Conservation (phyloP, 805 yeast species). For the Candida anglica region DNA sequence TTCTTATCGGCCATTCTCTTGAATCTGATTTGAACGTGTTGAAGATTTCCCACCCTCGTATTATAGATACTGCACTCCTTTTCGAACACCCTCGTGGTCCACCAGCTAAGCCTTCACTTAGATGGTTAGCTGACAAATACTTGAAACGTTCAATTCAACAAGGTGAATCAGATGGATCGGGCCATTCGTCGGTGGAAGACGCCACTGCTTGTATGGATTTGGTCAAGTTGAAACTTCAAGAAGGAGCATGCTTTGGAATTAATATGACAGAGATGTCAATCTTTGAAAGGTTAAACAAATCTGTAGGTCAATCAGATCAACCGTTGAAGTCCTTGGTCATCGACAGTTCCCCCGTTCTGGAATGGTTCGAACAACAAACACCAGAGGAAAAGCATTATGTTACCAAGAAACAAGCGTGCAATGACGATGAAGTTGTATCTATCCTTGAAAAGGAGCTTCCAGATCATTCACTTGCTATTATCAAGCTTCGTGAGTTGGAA, state of each 20-base stretch:
- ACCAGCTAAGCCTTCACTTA: constrained; percentile 75
- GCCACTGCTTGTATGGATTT: constrained; percentile 76
- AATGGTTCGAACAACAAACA: constrained; percentile 15
- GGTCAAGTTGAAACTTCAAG: constrained; percentile 61
- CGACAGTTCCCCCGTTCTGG: constrained; percentile 6
- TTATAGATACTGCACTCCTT: constrained; percentile 77
- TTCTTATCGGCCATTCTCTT: constrained; percentile 84
- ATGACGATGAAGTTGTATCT: constrained; percentile 59
- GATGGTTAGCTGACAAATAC: constrained; percentile 58
- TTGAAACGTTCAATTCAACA: constrained; percentile 61
- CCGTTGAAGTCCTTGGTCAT: constrained; percentile 5
- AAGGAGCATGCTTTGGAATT: constrained; percentile 64
- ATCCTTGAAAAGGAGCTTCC: constrained; percentile 33
- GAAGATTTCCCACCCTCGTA: constrained; percentile 62
- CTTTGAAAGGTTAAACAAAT: constrained; percentile 15
- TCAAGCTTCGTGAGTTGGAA: constrained; percentile 59
- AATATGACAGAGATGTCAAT: constrained; percentile 22
- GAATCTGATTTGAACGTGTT: constrained; percentile 77
- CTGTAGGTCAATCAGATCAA: background rate
- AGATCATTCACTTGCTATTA: constrained; percentile 45
- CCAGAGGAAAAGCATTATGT: constrained; percentile 13
- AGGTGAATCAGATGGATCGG: constrained; percentile 50
- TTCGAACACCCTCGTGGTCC: constrained; percentile 82
- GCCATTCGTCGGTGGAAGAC: constrained; percentile 86
- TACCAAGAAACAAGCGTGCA: constrained; percentile 36